Evolutionary conservation across 768 basidiomycete genomes (phyloP), one percentile per base, ranked within the genome.

Genomic region (Trametes gibbosa): DNA sequence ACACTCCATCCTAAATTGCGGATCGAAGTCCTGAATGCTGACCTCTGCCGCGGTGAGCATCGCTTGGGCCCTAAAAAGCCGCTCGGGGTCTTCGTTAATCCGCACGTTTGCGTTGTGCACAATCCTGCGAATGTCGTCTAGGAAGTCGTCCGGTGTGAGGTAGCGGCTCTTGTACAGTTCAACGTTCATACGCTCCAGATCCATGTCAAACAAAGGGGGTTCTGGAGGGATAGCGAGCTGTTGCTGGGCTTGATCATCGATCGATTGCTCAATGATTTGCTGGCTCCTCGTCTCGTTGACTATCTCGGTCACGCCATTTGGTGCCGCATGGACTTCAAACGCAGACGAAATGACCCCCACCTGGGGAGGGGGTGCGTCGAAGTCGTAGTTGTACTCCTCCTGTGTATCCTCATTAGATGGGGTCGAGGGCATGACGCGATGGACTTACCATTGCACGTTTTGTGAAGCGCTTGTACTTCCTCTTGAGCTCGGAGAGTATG

Each of bases 381-480:
- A 51, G 52, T 81, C 81, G 62, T 85, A 83, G 59, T 79, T 76
- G 62, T 90, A 92, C 69, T 94, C 92, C 66, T 91, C 88, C 91
- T 92, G 66, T 17, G 51, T 59, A 48, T 2, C 40, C 19, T 51
- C 19, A 54, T 50, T 24, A 29, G 48, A 0, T 47, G 21, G 3
- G 35, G 17, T 25, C 13, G 29, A 10, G 6, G 8, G 17, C 5
- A 12, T 4, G 12, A 29, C n/a, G 21, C 16, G 19, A 6, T 1
- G 2, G 19, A 77, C 86, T 69, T 65, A 95, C 94, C 61, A 78
- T 78, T 42, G 90, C 89, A 37, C 81, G 76, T 74, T 93, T 93
- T 0, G 86, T 89, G 69, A 97, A 95, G 64, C 89, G 80, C 79
- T 94, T 93, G 71, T 89, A 95, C 75, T 95, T 94, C 71, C 92